These are phyloP conservation scores for Torulaspora globosa DNA, from an alignment of 1,139 yeast species.

Conservation along the genomic window DNA sequence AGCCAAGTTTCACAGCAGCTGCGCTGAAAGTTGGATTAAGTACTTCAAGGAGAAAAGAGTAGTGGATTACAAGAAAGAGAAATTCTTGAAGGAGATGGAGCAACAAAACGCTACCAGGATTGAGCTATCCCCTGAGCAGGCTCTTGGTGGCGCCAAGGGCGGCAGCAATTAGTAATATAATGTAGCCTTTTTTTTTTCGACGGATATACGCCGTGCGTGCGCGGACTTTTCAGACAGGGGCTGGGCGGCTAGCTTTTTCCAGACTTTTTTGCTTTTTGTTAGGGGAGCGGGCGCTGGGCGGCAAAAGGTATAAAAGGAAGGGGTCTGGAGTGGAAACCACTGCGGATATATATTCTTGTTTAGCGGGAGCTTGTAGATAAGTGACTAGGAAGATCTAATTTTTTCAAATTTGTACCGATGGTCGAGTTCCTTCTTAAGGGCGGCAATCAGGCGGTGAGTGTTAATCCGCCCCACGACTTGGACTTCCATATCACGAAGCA, in stretches of 20 bases:
- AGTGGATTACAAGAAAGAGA: constrained; percentile 51
- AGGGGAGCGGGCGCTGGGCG: constrained; percentile 2
- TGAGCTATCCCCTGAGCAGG: constrained; percentile 41
- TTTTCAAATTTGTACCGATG: background rate
- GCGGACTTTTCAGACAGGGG: background rate
- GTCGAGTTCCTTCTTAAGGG: constrained; percentile 6
- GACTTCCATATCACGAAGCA: constrained; percentile 53
- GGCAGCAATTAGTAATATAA: background rate
- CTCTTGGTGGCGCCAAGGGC: background rate
- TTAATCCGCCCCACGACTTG: constrained; percentile 45
- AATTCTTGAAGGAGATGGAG: constrained; percentile 51
- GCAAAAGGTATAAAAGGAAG: constrained; percentile 5
- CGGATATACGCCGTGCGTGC: background rate
- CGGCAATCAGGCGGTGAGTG: constrained; percentile 52
- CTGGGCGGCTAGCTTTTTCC: background rate
- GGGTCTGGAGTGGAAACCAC: background rate
- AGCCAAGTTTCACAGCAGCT: constrained; percentile 47
- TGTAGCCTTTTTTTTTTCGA: background rate
- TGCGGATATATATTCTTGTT: background rate
- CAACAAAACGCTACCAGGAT: constrained; percentile 46
- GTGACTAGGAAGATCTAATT: too few relatives aligned
- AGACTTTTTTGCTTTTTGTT: background rate
- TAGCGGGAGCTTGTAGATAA: background rate
- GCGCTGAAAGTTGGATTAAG: constrained; percentile 65
- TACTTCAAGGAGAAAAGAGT: constrained; percentile 67